Conservation (phyloP, 257 asterid species). For the Ehretia macrophylla region DNA sequence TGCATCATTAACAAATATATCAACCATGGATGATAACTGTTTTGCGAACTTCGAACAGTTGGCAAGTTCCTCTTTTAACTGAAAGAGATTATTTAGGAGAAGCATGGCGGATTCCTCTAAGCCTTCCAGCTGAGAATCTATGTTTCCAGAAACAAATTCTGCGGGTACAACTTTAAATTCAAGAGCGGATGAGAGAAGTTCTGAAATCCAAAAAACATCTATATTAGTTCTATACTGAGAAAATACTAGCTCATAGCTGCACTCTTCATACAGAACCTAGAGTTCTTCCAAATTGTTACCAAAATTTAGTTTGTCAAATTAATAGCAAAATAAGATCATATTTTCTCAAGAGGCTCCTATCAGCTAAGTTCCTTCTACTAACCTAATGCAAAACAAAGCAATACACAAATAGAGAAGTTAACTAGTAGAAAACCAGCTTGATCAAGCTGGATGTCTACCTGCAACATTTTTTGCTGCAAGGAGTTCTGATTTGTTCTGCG, state of each 20-base stretch:
- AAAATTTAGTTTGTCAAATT: too few relatives aligned
- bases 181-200: slow-evolving; percentile 53
- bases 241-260: neutral
- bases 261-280: too few relatives aligned
- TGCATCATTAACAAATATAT: slow-evolving; percentile 82
- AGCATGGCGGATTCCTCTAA: slow-evolving; percentile 31
- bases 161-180: slow-evolving; percentile 59
- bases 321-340: too few relatives aligned
- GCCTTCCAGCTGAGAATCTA: slow-evolving; percentile 28
- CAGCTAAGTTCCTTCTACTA: too few relatives aligned
- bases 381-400: too few relatives aligned
- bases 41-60: slow-evolving; percentile 61
- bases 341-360: too few relatives aligned
- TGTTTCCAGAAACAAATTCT: slow-evolving; percentile 27
- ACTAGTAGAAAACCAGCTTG: neutral
- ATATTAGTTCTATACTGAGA: neutral
- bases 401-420: neutral
- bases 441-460: slow-evolving; percentile 34
- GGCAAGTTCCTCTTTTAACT: slow-evolving; percentile 62
- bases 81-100: slow-evolving; percentile 68
- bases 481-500: slow-evolving; percentile 19
- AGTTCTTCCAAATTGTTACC: too few relatives aligned
- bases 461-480: slow-evolving; percentile 45
- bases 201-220: slow-evolving; percentile 38
- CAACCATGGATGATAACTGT: slow-evolving; percentile 61